Evolutionary conservation across 345 rosid genomes (phyloP).

Genomic region (Boechera retrofracta): DNA sequence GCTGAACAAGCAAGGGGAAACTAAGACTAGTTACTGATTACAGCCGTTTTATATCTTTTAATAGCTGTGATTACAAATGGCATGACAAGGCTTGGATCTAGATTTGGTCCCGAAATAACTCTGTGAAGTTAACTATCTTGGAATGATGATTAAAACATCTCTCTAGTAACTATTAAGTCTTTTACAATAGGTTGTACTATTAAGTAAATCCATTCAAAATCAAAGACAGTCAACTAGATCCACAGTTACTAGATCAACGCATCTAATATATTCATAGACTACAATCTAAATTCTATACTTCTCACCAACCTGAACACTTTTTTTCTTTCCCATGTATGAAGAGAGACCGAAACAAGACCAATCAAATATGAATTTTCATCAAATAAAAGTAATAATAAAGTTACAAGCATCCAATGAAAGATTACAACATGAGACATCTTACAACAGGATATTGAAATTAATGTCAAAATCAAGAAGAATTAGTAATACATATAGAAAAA

Average conservation of each 20-base stretch:
- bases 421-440: conserved; percentile 33
- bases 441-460: conserved; percentile 28
- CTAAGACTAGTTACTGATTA: no score
- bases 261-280: no score
- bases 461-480: conserved; percentile 36
- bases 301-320: no score
- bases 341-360: conserved; percentile 7
- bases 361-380: conserved; percentile 34
- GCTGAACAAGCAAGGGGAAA: no score
- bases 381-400: conserved; percentile 24
- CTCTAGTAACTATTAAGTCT: no score
- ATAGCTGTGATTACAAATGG: neutral
- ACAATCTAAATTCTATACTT: no score
- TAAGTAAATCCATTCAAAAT: neutral
- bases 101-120: no score
- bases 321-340: no score
- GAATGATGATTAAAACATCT: neutral
- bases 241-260: no score
- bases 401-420: conserved; percentile 26
- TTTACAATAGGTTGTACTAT: neutral
- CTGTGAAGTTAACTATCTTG: no score
- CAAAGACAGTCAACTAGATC: no score
- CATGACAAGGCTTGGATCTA: neutral
- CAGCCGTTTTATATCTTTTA: neutral
- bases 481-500: conserved; percentile 5